Evolutionary conservation across 495 filamentous ascomycete genomes (phyloP).

Genomic region (Aspergillus incahuasiensis): DNA sequence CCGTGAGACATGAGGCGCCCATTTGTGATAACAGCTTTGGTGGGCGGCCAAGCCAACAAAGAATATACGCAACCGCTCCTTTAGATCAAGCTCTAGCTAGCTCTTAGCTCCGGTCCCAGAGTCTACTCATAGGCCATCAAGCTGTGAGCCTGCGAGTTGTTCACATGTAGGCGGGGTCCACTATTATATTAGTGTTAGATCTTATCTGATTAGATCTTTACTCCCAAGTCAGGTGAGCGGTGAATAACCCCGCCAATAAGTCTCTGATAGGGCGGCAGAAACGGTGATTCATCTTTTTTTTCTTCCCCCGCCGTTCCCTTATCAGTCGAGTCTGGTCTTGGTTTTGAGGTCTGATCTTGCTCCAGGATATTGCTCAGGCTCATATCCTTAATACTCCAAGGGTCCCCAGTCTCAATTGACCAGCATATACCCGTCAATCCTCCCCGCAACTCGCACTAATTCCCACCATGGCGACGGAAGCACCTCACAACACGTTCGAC

Average conservation of each 20-base stretch:
- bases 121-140: too few relatives aligned
- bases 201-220: constrained; percentile 18
- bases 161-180: too few relatives aligned
- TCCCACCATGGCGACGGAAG: constrained; percentile 23
- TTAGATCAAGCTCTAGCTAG: too few relatives aligned
- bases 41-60: too few relatives aligned
- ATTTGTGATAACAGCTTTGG: too few relatives aligned
- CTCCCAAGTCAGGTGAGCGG: constrained; percentile 21
- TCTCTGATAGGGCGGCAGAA: constrained; percentile 10
- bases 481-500: constrained; percentile 55
- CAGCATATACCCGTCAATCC: background rate
- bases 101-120: too few relatives aligned
- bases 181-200: background rate
- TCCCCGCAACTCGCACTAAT: background rate
- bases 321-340: constrained; percentile 9
- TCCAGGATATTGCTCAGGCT: background rate
- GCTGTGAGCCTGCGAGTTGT: too few relatives aligned
- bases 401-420: background rate
- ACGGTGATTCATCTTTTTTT: constrained; percentile 6
- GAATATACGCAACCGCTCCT: too few relatives aligned
- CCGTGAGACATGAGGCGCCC: too few relatives aligned
- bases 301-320: constrained; percentile 10
- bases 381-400: background rate
- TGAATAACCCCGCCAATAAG: constrained; percentile 8
- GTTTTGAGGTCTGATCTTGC: constrained; percentile 7